Base-by-base conservation (phyloP, 2,329 filamentous ascomycete species). In the Nannizzia gypsea region DNA sequence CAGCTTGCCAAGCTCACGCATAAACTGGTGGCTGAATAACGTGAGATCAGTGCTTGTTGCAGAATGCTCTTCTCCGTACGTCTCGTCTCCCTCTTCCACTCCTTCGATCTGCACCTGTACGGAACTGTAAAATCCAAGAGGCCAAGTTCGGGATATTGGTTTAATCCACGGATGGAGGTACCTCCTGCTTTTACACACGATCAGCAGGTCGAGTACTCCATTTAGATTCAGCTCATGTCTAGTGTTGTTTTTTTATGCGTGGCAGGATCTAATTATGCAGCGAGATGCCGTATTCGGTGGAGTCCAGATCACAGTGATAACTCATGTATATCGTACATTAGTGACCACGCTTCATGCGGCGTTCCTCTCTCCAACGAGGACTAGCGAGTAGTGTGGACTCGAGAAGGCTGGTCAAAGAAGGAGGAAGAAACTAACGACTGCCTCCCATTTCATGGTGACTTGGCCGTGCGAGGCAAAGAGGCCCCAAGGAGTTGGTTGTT, bases 251-350 rank as follows among this genome's bases (percentile, higher is more conserved):
- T 8, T 48, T 48, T 48, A 48, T 48, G 44, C 44, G 44, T 48
- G 44, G 44, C 44, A 20, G 15, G 20, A n/a, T 46, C 9, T 22
- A 46, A 20, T 46, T 48, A 26, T 24, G 20, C 17, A 22, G 26
- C 20, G 8, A 24, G 20, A 48, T 15, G 11, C 24, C 20, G 44
- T 48, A 48, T 48, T 2, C 44, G 3, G 8, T 46, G 20, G 20
- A 15, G 17, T 6, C 24, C 20, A 24, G 20, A 28, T 48, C 44
- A 48, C 13, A 20, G 44, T 24, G 44, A 48, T 48, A 48, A 28
- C 44, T 48, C 44, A 48, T 48, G 44, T 48, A 48, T 28, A 48
- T 48, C 44, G 44, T 48, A 48, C 44, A 48, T 48, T 48, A 48
- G 44, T 48, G 44, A 48, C 17, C 44, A 48, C 22, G 44, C 44